Percentiles rank a stretch among this genome's conserved stretches.
Evolutionary conservation across 1,139 yeast species (phyloP).

Genomic region (Saccharomyces hybrid): DNA sequence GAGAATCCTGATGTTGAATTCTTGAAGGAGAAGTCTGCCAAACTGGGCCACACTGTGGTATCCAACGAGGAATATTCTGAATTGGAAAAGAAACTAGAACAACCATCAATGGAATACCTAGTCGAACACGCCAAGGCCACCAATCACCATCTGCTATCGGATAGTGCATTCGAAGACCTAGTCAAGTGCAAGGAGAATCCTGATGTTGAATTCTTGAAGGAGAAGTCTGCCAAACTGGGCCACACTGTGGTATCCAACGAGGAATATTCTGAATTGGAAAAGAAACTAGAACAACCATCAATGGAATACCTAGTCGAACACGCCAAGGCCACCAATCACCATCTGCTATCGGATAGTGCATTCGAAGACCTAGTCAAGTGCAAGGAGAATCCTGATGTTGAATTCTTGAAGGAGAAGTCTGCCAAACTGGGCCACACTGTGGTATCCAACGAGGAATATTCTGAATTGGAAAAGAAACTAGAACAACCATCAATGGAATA

Average conservation of each 20-base stretch:
- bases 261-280: constrained; percentile 9
- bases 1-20: constrained; percentile 5
- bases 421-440: constrained; percentile 15
- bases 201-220: constrained; percentile 8
- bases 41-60: constrained; percentile 14
- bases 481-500: constrained; percentile 7
- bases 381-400: constrained; percentile 10
- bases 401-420: constrained; percentile 27
- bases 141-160: constrained; percentile 2
- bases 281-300: constrained; percentile 1
- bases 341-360: constrained; percentile 10
- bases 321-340: neutral
- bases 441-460: constrained; percentile 11
- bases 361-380: constrained; percentile 10
- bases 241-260: constrained; percentile 7
- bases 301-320: constrained; percentile 14
- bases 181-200: constrained; percentile 3
- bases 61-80: constrained; percentile 12
- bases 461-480: constrained; percentile 3
- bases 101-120: constrained; percentile 7
- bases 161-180: constrained; percentile 15
- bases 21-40: constrained; percentile 7
- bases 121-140: constrained; percentile 16
- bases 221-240: constrained; percentile 13
- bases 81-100: neutral